Percentiles rank a stretch among this genome's conserved stretches.
These are phyloP conservation scores for Blastobotrys buckinghamii DNA, from an alignment of 1,139 yeast genomes.

Conservation along the genomic window DNA sequence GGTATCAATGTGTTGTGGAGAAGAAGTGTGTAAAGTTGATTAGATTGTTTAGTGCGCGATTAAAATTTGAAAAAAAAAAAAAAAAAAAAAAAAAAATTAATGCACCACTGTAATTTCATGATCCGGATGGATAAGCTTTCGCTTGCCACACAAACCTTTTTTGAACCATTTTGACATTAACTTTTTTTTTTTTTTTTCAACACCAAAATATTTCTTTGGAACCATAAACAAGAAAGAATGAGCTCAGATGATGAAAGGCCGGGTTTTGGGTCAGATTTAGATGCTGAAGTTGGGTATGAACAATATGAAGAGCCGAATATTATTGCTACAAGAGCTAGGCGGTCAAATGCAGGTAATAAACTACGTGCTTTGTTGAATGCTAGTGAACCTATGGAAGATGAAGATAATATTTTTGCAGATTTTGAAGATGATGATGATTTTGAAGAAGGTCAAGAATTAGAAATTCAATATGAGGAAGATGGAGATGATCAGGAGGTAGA, in stretches of 20 bases:
- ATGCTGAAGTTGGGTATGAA: slow-evolving; percentile 5
- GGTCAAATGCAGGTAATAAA: slow-evolving; percentile 89
- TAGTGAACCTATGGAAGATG: slow-evolving; percentile 48
- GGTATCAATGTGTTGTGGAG: neutral
- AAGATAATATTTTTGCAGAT: slow-evolving; percentile 72
- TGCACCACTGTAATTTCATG: no score
- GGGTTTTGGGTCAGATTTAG: slow-evolving; percentile 5
- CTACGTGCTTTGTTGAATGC: slow-evolving; percentile 66
- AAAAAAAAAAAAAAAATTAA: no score
- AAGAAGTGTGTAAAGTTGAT: neutral
- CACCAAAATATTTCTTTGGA: neutral
- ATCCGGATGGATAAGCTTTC: no score
- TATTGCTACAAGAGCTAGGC: slow-evolving; percentile 63
- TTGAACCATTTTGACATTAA: neutral
- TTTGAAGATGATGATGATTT: slow-evolving; percentile 82
- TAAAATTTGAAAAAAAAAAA: no score
- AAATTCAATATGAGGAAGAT: slow-evolving; percentile 20
- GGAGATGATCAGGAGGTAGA: slow-evolving; percentile 19
- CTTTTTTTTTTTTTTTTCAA: neutral
- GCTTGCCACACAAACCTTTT: no score
- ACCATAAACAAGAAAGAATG: neutral
- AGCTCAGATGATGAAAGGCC: neutral
- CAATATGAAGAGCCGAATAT: slow-evolving; percentile 13
- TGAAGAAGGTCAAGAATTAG: slow-evolving; percentile 33
- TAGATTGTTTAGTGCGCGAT: no score